These are phyloP conservation scores for Cantharellus cinnabarinus DNA, from an alignment of 768 basidiomycete species.

Conservation along the genomic window DNA sequence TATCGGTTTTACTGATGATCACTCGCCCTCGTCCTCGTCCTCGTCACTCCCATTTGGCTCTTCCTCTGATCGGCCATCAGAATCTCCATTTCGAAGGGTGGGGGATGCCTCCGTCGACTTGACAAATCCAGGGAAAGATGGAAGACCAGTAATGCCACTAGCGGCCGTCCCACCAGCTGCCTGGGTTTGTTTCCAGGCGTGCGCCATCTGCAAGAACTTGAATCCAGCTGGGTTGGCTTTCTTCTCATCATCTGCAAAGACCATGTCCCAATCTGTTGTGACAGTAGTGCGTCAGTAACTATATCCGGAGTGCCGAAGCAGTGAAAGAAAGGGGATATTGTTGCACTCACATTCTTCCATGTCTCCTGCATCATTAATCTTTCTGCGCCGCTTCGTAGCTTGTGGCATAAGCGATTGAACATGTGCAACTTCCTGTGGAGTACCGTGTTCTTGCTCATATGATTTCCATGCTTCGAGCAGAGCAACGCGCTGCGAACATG, in stretches of 20 bases:
- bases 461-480: slow-evolving; percentile 89
- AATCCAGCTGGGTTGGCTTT: slow-evolving; percentile 84
- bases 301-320: neutral
- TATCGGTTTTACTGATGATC: too few relatives aligned
- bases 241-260: slow-evolving; percentile 90
- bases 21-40: too few relatives aligned
- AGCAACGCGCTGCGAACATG: slow-evolving; percentile 52
- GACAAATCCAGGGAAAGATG: too few relatives aligned
- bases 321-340: neutral
- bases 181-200: slow-evolving; percentile 59
- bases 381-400: slow-evolving; percentile 1
- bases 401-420: slow-evolving; percentile 89
- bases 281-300: neutral
- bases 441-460: slow-evolving; percentile 70
- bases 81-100: too few relatives aligned
- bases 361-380: neutral
- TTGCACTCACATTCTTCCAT: neutral
- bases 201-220: slow-evolving; percentile 91
- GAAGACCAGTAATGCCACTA: too few relatives aligned
- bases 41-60: too few relatives aligned
- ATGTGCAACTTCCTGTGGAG: slow-evolving; percentile 49
- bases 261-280: slow-evolving; percentile 73
- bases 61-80: too few relatives aligned
- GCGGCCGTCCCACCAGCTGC: slow-evolving; percentile 7
- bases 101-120: too few relatives aligned